Conservation (phyloP, 2,329 filamentous ascomycete genomes). For the Claviceps africana region DNA sequence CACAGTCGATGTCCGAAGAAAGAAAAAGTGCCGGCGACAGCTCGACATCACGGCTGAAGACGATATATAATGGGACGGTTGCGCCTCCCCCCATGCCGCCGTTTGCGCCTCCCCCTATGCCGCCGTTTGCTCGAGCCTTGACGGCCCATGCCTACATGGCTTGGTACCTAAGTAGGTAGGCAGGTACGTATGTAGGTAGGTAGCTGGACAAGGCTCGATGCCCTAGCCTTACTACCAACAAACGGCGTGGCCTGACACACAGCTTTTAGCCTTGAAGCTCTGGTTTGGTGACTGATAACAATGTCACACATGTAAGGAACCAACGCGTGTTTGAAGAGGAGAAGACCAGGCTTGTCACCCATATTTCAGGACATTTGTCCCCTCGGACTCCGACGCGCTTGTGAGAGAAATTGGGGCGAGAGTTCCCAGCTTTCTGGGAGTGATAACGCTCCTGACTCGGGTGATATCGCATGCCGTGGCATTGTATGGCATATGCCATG, state of each 20-base stretch:
- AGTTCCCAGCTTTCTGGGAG: neutral
- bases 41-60: neutral
- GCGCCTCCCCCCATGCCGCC: too few relatives aligned
- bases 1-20: neutral
- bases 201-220: neutral
- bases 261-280: neutral
- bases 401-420: neutral
- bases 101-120: too few relatives aligned
- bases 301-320: constrained; percentile 10
- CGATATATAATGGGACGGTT: neutral
- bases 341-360: neutral
- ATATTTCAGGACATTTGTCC: neutral
- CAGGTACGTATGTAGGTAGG: too few relatives aligned
- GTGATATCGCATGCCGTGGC: neutral
- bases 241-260: neutral
- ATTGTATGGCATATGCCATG: neutral
- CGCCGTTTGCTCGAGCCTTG: neutral
- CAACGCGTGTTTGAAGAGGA: neutral
- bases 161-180: too few relatives aligned
- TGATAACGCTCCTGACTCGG: neutral
- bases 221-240: neutral
- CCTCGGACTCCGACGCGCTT: neutral
- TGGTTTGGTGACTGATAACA: constrained; percentile 3
- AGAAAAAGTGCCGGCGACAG: neutral
- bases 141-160: too few relatives aligned